Percentiles rank a stretch among this genome's conserved stretches.
phyloP scores from a whole-genome alignment of 176 grass and related monocot species.

The Bothriochloa decipiens region DNA sequence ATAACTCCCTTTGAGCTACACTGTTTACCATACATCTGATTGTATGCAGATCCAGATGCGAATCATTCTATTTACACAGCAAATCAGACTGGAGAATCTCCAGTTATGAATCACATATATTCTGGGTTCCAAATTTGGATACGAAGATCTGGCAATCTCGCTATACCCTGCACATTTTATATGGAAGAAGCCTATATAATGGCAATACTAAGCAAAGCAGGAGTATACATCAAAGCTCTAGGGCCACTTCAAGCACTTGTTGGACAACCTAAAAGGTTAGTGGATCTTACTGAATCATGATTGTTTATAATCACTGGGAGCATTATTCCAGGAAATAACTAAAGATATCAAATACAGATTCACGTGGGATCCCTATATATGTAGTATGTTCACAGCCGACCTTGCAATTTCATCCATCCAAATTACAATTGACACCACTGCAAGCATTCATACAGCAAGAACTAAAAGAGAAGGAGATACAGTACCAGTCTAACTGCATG shows the following conservation, averaged over 20 bases:
- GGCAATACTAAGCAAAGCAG: background rate
- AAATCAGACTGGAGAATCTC: slow-evolving; percentile 9
- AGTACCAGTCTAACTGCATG: background rate
- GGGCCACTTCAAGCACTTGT: background rate
- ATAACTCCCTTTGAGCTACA: background rate
- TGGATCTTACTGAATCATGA: slow-evolving; percentile 1
- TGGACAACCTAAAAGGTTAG: background rate
- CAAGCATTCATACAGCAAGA: slow-evolving; percentile 26
- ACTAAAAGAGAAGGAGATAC: background rate
- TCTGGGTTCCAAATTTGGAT: background rate
- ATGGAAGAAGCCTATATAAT: background rate
- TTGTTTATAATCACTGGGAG: background rate
- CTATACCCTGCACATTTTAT: background rate
- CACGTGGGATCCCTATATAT: background rate
- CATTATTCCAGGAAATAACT: background rate
- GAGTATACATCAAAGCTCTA: background rate
- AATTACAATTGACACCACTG: background rate
- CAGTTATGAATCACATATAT: background rate
- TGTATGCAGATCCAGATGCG: background rate
- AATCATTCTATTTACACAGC: slow-evolving; percentile 17
- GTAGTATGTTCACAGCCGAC: slow-evolving; percentile 18
- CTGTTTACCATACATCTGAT: background rate
- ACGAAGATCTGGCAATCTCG: background rate
- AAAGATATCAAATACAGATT: background rate
- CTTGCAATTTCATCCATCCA: slow-evolving; percentile 1